Conservation (phyloP, 192 early-diverging fungal genomes). For the Radiomyces spectabilis region DNA sequence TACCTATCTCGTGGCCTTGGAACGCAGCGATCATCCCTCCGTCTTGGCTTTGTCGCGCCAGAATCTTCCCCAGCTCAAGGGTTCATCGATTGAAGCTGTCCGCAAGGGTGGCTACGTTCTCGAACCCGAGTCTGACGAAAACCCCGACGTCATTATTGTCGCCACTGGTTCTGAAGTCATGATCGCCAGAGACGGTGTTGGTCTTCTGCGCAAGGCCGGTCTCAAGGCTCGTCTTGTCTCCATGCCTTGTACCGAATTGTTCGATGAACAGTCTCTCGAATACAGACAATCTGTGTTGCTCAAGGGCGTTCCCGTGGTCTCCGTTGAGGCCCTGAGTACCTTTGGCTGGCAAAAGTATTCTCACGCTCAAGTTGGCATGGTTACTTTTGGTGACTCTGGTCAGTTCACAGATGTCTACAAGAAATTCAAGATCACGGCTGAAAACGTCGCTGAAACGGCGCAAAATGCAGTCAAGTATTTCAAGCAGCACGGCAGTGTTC, state of each 20-base stretch:
- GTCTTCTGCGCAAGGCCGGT: conserved; percentile 5
- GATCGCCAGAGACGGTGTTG: conserved; percentile 76
- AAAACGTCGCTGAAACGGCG: conserved; percentile 4
- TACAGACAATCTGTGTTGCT: conserved; percentile 81
- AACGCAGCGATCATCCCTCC: conserved; percentile 57
- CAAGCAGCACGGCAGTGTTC: conserved; percentile 10
- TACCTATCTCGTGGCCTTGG: conserved; percentile 77
- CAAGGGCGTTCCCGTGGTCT: conserved; percentile 73
- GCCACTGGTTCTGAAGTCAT: conserved; percentile 90
- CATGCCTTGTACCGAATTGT: conserved; percentile 87
- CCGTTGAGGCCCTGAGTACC: conserved; percentile 80
- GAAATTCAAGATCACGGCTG: conserved; percentile 14
- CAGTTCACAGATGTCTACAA: conserved; percentile 10
- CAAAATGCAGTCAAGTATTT: background rate
- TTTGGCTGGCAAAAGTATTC: conserved; percentile 92
- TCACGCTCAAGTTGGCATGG: conserved; percentile 83
- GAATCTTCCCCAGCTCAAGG: conserved; percentile 84
- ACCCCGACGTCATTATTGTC: conserved; percentile 58
- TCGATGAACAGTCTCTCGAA: conserved; percentile 72
- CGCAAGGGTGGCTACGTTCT: conserved; percentile 86
- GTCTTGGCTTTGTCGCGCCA: conserved; percentile 86
- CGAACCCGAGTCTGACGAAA: conserved; percentile 37
- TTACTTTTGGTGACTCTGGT: conserved; percentile 74
- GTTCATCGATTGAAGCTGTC: conserved; percentile 71
- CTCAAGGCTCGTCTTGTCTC: conserved; percentile 77